Evolutionary conservation across 192 early-diverging fungal species (phyloP), one percentile per base, ranked within the genome.

Genomic region (Coemansia sp.): DNA sequence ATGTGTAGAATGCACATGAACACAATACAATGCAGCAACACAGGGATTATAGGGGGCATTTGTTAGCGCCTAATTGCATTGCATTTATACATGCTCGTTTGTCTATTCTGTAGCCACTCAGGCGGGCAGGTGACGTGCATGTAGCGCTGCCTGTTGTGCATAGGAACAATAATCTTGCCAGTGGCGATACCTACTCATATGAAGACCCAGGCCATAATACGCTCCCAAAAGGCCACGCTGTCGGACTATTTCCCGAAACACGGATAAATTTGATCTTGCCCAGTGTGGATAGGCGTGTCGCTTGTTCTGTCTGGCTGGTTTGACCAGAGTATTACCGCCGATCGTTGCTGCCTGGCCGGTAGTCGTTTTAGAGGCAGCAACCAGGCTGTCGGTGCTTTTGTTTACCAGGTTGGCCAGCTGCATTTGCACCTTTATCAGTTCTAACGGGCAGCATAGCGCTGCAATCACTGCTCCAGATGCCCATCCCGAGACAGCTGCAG

Each of bases 391-490:
- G 10, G 39, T 6, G 47, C 44, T 68, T 54, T 81, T 71, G 41
- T 71, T 68, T 68, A 88, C 56, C 36, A 90, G 51, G 37, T 80
- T 71, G 26, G 88, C 82, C 17, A 89, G 67, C 62, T 89, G 90
- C 54, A 83, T 73, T 67, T 89, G 88, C 3, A 89, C 82, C 54
- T 91, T 91, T 32, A 91, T 83, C 32, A 90, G 66, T 56, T 91
- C 90, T 40, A 91, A 62, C 5, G 90, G 90, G 56, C 87, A 88
- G 51, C 85, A 87, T 30, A 89, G 60, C 9, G 80, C 59, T 5
- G 88, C 87, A 30, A 90, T 84, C 30, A 87, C 64, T 6, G 85
- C 81, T 9, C 89, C 89, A 40, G 82, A 72, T 0, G 78, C 56
- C 41, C 73, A 69, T 46, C 89, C 89, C 6, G 84, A 79, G 12